Conservation (phyloP, 2,329 filamentous ascomycete genomes). For the Alternaria novae-zelandiae region DNA sequence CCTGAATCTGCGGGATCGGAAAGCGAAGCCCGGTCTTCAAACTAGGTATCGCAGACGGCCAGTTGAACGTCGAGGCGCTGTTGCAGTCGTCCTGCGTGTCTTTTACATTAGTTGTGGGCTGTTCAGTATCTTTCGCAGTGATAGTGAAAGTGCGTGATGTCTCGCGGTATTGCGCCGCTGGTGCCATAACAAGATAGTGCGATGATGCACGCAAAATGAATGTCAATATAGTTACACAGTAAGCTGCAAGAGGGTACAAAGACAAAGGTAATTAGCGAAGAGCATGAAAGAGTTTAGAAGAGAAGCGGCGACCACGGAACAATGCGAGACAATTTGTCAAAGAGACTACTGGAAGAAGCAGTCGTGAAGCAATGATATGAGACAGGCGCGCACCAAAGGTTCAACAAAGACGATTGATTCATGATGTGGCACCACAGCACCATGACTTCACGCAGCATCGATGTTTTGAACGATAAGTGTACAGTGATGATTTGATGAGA, state of each 20-base stretch:
- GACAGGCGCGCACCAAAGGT: neutral
- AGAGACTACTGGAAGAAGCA: neutral
- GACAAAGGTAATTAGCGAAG: neutral
- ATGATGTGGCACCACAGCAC: neutral
- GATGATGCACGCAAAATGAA: neutral
- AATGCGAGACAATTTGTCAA: neutral
- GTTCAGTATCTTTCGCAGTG: neutral
- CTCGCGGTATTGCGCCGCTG: neutral
- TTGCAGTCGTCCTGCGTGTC: neutral
- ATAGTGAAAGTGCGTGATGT: neutral
- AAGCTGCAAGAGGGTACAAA: neutral
- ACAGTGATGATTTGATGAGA: neutral
- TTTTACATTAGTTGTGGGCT: neutral
- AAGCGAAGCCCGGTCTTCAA: neutral
- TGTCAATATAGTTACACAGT: neutral
- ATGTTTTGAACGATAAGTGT: neutral
- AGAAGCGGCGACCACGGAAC: neutral
- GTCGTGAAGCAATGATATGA: neutral
- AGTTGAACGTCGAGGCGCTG: neutral
- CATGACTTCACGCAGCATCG: neutral
- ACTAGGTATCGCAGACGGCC: neutral
- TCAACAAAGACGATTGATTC: neutral
- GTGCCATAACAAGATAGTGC: neutral
- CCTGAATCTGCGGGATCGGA: slow-evolving; percentile 1
- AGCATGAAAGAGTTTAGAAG: neutral